Conservation (phyloP, 257 asterid genomes). For the Fraxinus americana region DNA sequence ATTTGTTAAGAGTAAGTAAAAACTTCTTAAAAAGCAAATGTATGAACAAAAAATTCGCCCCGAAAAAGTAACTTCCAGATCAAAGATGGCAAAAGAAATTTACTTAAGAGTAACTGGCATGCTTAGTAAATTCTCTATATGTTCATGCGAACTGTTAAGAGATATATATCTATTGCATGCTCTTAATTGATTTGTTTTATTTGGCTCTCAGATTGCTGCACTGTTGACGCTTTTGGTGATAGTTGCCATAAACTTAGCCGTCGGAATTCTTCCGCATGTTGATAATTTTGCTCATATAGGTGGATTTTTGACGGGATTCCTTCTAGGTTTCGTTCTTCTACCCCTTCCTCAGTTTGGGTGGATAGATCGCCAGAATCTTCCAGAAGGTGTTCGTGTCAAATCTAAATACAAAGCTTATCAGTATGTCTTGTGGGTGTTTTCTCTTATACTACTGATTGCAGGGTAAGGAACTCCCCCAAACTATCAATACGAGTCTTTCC, state of each 20-base stretch:
- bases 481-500: not conserved
- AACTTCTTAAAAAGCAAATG: not conserved
- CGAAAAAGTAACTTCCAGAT: not conserved
- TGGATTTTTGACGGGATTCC: slow-evolving; percentile 81
- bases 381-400: slow-evolving; percentile 50
- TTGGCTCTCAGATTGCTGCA: slow-evolving; percentile 63
- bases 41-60: not conserved
- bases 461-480: slow-evolving; percentile 48
- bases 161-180: not conserved
- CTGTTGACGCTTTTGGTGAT: slow-evolving; percentile 67
- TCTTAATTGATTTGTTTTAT: not conserved
- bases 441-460: slow-evolving; percentile 55
- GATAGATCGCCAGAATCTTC: slow-evolving; percentile 61
- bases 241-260: slow-evolving; percentile 62
- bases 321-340: slow-evolving; percentile 80
- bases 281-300: slow-evolving; percentile 92
- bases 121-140: not conserved
- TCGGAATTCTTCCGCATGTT: slow-evolving; percentile 85
- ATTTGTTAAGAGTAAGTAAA: not conserved
- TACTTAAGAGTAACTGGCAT: not conserved
- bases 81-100: not conserved
- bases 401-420: slow-evolving; percentile 77
- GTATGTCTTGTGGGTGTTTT: slow-evolving; percentile 56
- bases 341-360: slow-evolving; percentile 92
- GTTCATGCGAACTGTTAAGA: not conserved